Base-by-base conservation (phyloP, 2,329 filamentous ascomycete species). In the Cladosporium sp. region DNA sequence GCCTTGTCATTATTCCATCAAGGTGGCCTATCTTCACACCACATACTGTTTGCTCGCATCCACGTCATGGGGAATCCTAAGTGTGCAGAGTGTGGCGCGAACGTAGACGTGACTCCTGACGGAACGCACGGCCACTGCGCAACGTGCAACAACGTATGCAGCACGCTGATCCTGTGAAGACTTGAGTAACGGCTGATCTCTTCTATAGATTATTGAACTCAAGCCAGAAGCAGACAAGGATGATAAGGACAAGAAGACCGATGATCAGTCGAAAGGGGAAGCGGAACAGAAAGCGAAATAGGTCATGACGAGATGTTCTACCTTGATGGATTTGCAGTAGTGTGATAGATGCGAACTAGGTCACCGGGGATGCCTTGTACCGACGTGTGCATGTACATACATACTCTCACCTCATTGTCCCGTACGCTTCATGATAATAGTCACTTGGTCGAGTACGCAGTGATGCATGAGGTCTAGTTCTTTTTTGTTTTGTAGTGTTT, bases 141-240 rank as follows among this genome's bases (percentile, higher is more conserved):
- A 35, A 51, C 48, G 22, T 51, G 48, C 48, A 51, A 51, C 48
- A 51, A 51, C 48, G 48, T 51, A 51, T 39, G 48, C 34, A 39
- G 20, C 42, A 45, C 3, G 48, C 48, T 48, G 28, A 24, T 48
- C 45, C 25, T 19, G 25, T 48, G 45, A 32, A 12, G 25, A 48
- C 25, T 48, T 22, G 45, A 10, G 25, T 25, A 25, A 48, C 17
- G 19, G 45, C 45, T 48, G 28, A 48, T 48, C 25, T 35, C 9
- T 25, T 35, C 8, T n/a, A 20, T 15, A 51, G 48, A 51, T 51
- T 15, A 51, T 51, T 19, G 35, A 51, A 28, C 22, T 51, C 34
- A 17, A 51, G 10, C n/a, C 39, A 22, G 48, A 28, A 17, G 13
- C 48, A 37, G 39, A 34, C 35, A 25, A 51, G 22, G 35, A 39